Conservation (phyloP, 1,284 basidiomycete species). For the Schizophyllum commune region DNA sequence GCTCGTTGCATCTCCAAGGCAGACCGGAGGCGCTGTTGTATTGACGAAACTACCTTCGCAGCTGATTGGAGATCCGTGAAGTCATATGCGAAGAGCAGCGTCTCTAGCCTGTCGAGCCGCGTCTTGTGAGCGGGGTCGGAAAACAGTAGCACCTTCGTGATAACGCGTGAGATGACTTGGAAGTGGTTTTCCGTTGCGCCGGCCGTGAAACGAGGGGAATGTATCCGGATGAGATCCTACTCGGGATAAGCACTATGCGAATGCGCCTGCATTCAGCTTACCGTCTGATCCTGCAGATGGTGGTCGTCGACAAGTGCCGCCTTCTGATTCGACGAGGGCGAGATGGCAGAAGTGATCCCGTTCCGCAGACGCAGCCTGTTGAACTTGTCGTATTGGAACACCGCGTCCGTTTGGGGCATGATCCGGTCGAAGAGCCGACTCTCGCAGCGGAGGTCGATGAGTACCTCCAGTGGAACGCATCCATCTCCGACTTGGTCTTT, state of each 20-base stretch:
- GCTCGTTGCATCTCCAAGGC: slow-evolving; percentile 56
- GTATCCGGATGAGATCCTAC: slow-evolving; percentile 76
- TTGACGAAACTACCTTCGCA: slow-evolving; percentile 60
- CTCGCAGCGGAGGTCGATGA: slow-evolving; percentile 81
- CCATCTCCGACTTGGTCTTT: slow-evolving; percentile 31
- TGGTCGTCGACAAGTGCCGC: slow-evolving; percentile 26
- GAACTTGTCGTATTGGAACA: slow-evolving; percentile 90
- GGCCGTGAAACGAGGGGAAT: slow-evolving; percentile 85
- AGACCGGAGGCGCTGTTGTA: slow-evolving; percentile 72
- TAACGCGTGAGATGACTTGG: slow-evolving; percentile 80
- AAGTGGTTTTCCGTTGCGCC: slow-evolving; percentile 85
- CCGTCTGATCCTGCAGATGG: slow-evolving; percentile 79
- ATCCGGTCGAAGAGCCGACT: slow-evolving; percentile 82
- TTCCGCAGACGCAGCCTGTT: slow-evolving; percentile 84
- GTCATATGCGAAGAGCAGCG: slow-evolving; percentile 85
- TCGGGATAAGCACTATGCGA: background rate
- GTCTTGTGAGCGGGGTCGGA: slow-evolving; percentile 80
- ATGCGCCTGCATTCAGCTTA: slow-evolving; percentile 22
- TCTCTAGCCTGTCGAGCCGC: slow-evolving; percentile 73
- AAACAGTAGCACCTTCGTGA: slow-evolving; percentile 84
- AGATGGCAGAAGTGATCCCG: slow-evolving; percentile 44
- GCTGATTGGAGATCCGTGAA: slow-evolving; percentile 73
- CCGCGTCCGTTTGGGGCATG: slow-evolving; percentile 84
- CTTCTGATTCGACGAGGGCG: slow-evolving; percentile 11
- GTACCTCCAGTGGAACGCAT: slow-evolving; percentile 80